Base-by-base conservation (phyloP, 2,329 filamentous ascomycete genomes). In the Aureobasidium sp. region DNA sequence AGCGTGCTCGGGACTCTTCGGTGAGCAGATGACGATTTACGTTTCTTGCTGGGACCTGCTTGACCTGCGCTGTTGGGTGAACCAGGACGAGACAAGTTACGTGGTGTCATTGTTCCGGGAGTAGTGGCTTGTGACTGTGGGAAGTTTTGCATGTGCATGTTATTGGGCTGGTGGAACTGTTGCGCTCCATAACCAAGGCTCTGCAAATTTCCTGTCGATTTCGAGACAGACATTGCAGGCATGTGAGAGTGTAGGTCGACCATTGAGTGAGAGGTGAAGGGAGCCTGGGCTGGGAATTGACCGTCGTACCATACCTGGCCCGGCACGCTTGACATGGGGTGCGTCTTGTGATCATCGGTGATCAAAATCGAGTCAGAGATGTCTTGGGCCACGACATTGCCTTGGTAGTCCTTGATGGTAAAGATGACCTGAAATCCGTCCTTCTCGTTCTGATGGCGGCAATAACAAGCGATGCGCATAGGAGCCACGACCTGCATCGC, bases 401-500 rank as follows among this genome's bases (percentile, higher is more conserved):
- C 89, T 65, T 85, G 78, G 70, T 84, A 84, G 74, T 97, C 90
- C 71, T 92, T 96, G 69, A 99, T 81, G 1, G 93, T 97, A 75
- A 97, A 96, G 65, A 99, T 96, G 68, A 97, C 91, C 68, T 83
- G 82, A 75, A 97, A 99, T 1, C 93, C 93, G 67, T 88, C 79
- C 77, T 97, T 97, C 76, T 97, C 94, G 63, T 88, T 86, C 68
- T 97, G 93, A 72, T 99, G 93, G 25, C 93, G 86, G 75, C 93
- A 97, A 75, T 97, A 99, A 73, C 93, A 99, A 29, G 92, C 91
- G 69, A 99, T 97, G 10, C 93, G 87, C 92, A 97, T 96, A 0
- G 91, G 91, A 2, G 90, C 85, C 67, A 92, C 87, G 27, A 96
- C 86, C 69, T 91, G 87, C 78, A 90, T 85, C 7, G 87, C 84